Percentiles rank a stretch among this genome's conserved stretches.
phyloP scores from a whole-genome alignment of 2,329 filamentous ascomycete species.

The Fusarium coicis region DNA sequence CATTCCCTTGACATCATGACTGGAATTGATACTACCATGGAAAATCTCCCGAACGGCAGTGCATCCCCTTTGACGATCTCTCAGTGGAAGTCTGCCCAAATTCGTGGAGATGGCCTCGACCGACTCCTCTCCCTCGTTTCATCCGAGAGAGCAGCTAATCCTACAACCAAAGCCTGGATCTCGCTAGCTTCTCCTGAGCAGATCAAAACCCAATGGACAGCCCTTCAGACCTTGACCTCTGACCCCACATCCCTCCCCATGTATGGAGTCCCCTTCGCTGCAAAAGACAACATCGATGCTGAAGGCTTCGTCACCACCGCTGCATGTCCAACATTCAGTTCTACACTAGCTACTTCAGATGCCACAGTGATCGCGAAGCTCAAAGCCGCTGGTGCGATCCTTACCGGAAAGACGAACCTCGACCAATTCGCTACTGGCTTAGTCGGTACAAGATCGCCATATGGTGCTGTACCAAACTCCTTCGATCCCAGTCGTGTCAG shows the following conservation, averaged over 20 bases:
- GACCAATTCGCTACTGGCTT: slow-evolving; percentile 73
- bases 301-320: slow-evolving; percentile 62
- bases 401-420: slow-evolving; percentile 69
- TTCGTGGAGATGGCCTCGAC: slow-evolving; percentile 40
- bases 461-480: slow-evolving; percentile 65
- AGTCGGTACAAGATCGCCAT: slow-evolving; percentile 69
- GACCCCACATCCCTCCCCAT: slow-evolving; percentile 54
- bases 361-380: slow-evolving; percentile 61
- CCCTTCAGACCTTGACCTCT: slow-evolving; percentile 14
- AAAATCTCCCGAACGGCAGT: background rate
- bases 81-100: slow-evolving; percentile 44
- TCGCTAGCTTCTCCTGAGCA: slow-evolving; percentile 45
- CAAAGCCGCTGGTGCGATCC: slow-evolving; percentile 63
- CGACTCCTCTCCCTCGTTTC: slow-evolving; percentile 43
- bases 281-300: slow-evolving; percentile 68
- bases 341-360: slow-evolving; percentile 56
- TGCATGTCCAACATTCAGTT: slow-evolving; percentile 61
- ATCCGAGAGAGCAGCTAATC: slow-evolving; percentile 29
- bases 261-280: slow-evolving; percentile 66
- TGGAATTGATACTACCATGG: background rate
- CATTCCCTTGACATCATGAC: background rate
- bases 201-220: slow-evolving; percentile 35
- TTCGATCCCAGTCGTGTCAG: slow-evolving; percentile 53
- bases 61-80: slow-evolving; percentile 31
- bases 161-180: slow-evolving; percentile 47